Evolutionary conservation across 164 flowering plant genomes (phyloP), one percentile per base, ranked within the genome.

Genomic region (Aristolochia californica): DNA sequence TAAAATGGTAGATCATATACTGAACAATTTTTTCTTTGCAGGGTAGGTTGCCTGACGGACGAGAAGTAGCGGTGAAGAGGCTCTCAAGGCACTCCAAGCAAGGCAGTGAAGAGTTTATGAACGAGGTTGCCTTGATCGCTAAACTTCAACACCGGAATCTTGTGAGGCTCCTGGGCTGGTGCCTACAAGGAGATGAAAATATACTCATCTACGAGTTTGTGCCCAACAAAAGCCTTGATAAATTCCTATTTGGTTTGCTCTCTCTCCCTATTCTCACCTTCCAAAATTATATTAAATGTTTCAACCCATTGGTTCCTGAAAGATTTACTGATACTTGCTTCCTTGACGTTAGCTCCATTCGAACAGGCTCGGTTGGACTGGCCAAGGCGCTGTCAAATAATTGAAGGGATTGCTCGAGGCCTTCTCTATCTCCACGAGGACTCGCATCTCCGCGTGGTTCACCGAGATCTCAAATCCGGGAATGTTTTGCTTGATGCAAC

Each of bases 401-500:
- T 74, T 0, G 23, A 14, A 13, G 87, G 87, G 10, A 72, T 81
- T 26, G 76, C 82, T 14, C 66, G 78, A 40, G 87, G 87, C 9
- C 28, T 84, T 54, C 69, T 78, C 15, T 84, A 84, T 53, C 74
- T 84, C 27, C 90, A 84, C 25, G 80, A 75, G 22, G 87, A 81
- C 43, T 84, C 84, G 11, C 63, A 74, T 9, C 63, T 75, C 5
- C 56, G 55, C 23, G 73, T 83, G 12, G 76, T 83, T 11, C 89
- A 81, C 24, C 66, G 84, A 12, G 84, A 83, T 68, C 73, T 83
- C 2, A 83, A 81, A 55, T 67, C 83, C 13, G 71, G 81, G 72
- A 84, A 83, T 45, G 48, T 80, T 5, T 58, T 81, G 44, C 23
- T 84, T 17, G 87, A 84, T 56, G 48, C 18, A 0, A 74, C 75